These are phyloP conservation scores for Aspergillus flavus DNA, from an alignment of 2,329 filamentous ascomycete species.

Conservation along the genomic window DNA sequence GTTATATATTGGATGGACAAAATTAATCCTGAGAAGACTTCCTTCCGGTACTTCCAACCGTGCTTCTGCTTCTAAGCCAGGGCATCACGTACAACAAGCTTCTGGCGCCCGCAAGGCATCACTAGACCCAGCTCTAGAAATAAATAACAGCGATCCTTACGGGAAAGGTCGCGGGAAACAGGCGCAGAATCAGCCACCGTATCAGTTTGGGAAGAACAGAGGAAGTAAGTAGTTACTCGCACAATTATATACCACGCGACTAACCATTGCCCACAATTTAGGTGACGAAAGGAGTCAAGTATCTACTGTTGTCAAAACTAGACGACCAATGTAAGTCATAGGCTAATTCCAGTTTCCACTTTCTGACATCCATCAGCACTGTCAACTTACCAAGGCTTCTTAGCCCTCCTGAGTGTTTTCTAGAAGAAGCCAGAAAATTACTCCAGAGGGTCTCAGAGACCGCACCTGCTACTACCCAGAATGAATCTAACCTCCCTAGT, in stretches of 20 bases:
- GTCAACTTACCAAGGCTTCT: slow-evolving; percentile 14
- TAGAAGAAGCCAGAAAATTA: slow-evolving; percentile 18
- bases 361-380: slow-evolving; percentile 9
- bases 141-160: slow-evolving; percentile 8
- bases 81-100: slow-evolving; percentile 4
- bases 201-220: not conserved
- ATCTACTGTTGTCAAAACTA: slow-evolving; percentile 12
- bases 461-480: not conserved
- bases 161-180: not conserved
- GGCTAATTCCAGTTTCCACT: not conserved
- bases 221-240: not conserved
- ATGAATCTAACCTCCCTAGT: slow-evolving; percentile 11
- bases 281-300: not conserved
- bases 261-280: not conserved
- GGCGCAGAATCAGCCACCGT: not conserved
- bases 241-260: not conserved
- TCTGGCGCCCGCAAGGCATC: slow-evolving; percentile 4
- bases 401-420: slow-evolving; percentile 20
- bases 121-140: slow-evolving; percentile 25
- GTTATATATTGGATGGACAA: not conserved
- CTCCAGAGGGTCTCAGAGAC: slow-evolving; percentile 5
- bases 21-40: not conserved
- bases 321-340: slow-evolving; percentile 24
- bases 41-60: not conserved
- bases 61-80: slow-evolving; percentile 10